Conservation (phyloP, 2,329 filamentous ascomycete genomes). For the Metarhizium humberi region DNA sequence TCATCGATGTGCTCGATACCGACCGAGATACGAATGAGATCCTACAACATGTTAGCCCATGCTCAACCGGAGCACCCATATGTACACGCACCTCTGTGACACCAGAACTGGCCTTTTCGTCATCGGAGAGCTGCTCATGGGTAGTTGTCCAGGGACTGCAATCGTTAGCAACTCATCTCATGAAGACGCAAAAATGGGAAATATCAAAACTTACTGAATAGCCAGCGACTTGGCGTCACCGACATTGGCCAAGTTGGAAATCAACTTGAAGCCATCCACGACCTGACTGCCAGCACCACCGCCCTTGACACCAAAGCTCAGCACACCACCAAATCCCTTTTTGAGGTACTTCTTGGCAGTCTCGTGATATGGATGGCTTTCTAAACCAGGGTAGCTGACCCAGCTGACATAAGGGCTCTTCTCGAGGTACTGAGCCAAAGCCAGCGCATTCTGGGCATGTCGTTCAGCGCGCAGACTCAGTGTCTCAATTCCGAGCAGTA, state of each 20-base stretch:
- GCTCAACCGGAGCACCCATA: neutral
- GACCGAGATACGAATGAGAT: conserved; percentile 89
- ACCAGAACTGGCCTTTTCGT: conserved; percentile 72
- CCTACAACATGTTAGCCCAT: conserved; percentile 33
- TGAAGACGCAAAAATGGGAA: neutral
- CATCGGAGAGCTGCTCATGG: conserved; percentile 79
- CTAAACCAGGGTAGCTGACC: conserved; percentile 88
- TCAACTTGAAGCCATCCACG: conserved; percentile 89
- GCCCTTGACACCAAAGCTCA: conserved; percentile 91
- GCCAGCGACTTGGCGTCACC: conserved; percentile 92
- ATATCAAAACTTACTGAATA: conserved; percentile 50
- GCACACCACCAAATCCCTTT: conserved; percentile 77
- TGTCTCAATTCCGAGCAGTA: conserved; percentile 83
- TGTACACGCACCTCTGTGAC: conserved; percentile 56
- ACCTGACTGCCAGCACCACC: conserved; percentile 75
- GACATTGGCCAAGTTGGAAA: conserved; percentile 93
- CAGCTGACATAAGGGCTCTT: conserved; percentile 76
- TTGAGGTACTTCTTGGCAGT: conserved; percentile 80
- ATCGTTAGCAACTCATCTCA: neutral
- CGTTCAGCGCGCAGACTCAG: conserved; percentile 78
- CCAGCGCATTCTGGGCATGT: conserved; percentile 75
- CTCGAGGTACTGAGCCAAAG: conserved; percentile 75
- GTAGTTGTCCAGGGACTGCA: conserved; percentile 77
- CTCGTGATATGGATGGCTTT: conserved; percentile 71
- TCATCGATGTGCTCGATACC: conserved; percentile 96